Percentiles rank a stretch among this genome's conserved stretches.
phyloP scores from a whole-genome alignment of 192 early-diverging fungal genomes.

The Entophlyctis luteolus region DNA sequence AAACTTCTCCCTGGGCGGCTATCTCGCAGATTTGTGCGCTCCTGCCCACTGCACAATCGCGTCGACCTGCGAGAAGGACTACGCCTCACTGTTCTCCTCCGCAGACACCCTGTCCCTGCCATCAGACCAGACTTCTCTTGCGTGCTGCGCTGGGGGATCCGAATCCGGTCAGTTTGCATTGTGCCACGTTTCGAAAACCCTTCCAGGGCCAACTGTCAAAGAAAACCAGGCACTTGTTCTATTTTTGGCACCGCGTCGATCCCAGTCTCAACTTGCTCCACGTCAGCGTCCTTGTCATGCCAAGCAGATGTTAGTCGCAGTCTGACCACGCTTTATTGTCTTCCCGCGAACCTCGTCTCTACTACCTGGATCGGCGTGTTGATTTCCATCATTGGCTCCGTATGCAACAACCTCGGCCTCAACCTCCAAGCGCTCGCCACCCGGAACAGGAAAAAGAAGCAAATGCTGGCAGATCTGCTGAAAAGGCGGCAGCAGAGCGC shows the following conservation, averaged over 20 bases:
- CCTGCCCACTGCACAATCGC: constrained; percentile 21
- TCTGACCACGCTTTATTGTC: not conserved
- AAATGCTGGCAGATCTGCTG: not conserved
- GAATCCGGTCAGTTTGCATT: not conserved
- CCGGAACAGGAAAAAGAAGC: constrained; percentile 53
- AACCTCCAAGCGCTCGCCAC: constrained; percentile 77
- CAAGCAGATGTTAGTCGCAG: not conserved
- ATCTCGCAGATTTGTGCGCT: constrained; percentile 2
- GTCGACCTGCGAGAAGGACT: constrained; percentile 9
- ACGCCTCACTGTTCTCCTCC: constrained; percentile 8
- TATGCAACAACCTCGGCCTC: constrained; percentile 65
- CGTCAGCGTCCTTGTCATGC: not conserved
- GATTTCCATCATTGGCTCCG: constrained; percentile 61
- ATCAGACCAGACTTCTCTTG: not conserved
- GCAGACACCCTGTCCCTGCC: not conserved
- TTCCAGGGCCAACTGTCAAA: not conserved
- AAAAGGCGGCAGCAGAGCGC: no score
- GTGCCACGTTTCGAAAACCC: not conserved
- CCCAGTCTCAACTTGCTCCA: not conserved
- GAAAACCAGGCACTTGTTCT: constrained; percentile 3
- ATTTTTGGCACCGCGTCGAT: not conserved
- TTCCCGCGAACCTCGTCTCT: not conserved
- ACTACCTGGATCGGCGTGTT: constrained; percentile 70
- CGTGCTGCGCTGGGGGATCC: constrained; percentile 17
- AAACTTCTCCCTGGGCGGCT: not conserved